Evolutionary conservation across 768 basidiomycete genomes (phyloP), one percentile per base, ranked within the genome.

Genomic region (Macrolepiota fuliginosa): DNA sequence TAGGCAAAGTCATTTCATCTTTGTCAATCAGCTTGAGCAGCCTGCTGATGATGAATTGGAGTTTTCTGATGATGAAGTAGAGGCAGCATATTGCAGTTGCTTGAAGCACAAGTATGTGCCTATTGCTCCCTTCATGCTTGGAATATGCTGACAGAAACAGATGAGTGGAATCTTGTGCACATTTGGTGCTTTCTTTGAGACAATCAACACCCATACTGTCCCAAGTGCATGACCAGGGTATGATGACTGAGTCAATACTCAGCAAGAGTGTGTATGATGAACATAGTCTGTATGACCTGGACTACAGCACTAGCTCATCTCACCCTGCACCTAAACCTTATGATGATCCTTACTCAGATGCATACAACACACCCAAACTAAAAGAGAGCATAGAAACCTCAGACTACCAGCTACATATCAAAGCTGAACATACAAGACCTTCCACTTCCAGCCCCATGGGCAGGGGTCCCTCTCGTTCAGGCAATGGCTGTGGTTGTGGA

Each of bases 11-110:
- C 81, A 83, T 46, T 96, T 95, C 70, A 89, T 98, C 55, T 94
- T 92, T 71, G 81, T 94, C 49, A 79, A 82, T 39, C 83, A 88
- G 51, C 81, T 98, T 50, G 82, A 83, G 62, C 79, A 98, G 71
- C 89, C 92, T 2, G 91, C 80, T 1, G 94, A 92, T 19, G 85
- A 93, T 58, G 96, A 98, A 69, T 69, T 92, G 32, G 96, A 98
- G 70, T 98, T 96, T 74, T 94, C 92, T 2, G 96, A 98, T 65
- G 96, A 98, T 66, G 96, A 98, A 72, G 82, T 87, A 58, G 96
- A 98, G 72, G 85, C 86, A 17, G 87, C 85, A 29, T 82, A 88
- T 69, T 91, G 83, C 74, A 78, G 83, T 55, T 76, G 77, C 53
- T 68, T 82, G 50, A 91, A 89, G 68, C 79, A 79, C 66, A 86